Evolutionary conservation across 352 stramenopile genomes (phyloP).

Genomic region (Phytophthora hybrid): DNA sequence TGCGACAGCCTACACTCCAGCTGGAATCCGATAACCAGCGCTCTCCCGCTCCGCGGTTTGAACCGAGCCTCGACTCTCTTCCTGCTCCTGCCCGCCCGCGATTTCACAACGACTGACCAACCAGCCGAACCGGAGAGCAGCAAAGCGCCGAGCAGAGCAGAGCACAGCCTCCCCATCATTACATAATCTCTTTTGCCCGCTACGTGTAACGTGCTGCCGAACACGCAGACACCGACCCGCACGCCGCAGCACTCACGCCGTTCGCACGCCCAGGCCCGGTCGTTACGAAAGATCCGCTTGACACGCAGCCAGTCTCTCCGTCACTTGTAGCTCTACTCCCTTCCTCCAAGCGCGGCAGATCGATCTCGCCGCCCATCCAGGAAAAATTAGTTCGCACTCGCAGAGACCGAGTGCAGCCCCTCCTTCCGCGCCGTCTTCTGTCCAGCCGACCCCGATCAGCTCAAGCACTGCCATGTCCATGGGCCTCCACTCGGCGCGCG

Average conservation of each 20-base stretch:
- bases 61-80: slow-evolving; percentile 22
- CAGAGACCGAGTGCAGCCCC: slow-evolving; percentile 39
- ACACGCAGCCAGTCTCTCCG: slow-evolving; percentile 14
- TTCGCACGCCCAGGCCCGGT: slow-evolving; percentile 1
- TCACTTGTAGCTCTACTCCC: slow-evolving; percentile 9
- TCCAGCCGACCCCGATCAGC: slow-evolving; percentile 18
- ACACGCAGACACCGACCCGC: slow-evolving; percentile 23
- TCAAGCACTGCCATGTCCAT: slow-evolving; percentile 61
- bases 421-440: slow-evolving; percentile 28
- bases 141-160: slow-evolving; percentile 23
- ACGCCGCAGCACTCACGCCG: slow-evolving; percentile 6
- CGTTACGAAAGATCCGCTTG: slow-evolving; percentile 31
- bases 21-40: slow-evolving; percentile 46
- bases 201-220: slow-evolving; percentile 46
- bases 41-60: slow-evolving; percentile 29
- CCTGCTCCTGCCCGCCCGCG: slow-evolving; percentile 10
- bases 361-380: slow-evolving; percentile 14
- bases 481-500: slow-evolving; percentile 75
- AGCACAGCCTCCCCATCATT: slow-evolving; percentile 58
- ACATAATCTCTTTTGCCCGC: slow-evolving; percentile 80
- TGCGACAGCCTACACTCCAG: slow-evolving; percentile 39
- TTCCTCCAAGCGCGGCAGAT: slow-evolving; percentile 14
- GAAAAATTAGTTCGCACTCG: slow-evolving; percentile 46
- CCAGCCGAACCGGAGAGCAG: slow-evolving; percentile 14
- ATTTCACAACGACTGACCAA: slow-evolving; percentile 41